Percentiles rank a stretch among this genome's conserved stretches.
These are phyloP conservation scores for Nicotiana otophora DNA, from an alignment of 257 asterid genomes.

Conservation along the genomic window DNA sequence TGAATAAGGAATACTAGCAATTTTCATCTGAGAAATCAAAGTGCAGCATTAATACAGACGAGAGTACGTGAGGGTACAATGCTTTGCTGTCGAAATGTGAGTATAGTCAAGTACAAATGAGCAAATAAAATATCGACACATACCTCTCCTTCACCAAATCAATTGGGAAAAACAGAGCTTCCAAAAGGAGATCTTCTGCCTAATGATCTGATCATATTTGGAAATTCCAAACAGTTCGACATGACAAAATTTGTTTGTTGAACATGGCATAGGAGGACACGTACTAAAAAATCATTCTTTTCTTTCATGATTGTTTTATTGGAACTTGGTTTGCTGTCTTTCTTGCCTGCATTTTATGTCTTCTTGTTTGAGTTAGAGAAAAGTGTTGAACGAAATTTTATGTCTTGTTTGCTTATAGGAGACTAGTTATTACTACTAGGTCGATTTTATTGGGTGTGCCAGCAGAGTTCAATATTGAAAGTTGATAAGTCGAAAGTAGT, in stretches of 20 bases:
- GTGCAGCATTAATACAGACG: neutral
- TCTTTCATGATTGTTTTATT: neutral
- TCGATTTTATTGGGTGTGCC: too few species aligned
- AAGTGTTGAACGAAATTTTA: neutral
- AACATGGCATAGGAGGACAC: neutral
- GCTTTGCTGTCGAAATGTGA: neutral
- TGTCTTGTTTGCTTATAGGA: too few species aligned
- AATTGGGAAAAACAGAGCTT: neutral
- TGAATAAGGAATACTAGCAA: neutral
- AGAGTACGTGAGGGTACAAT: neutral
- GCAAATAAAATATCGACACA: neutral
- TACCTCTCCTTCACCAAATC: neutral
- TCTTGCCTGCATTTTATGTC: neutral
- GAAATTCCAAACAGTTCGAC: constrained; percentile 1
- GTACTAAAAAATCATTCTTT: neutral
- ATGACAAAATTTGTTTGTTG: neutral
- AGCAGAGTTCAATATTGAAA: too few species aligned
- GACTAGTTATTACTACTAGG: neutral
- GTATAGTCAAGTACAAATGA: neutral
- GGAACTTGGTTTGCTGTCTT: neutral
- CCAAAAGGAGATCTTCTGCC: neutral
- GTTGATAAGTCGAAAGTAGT: too few species aligned
- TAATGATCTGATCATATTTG: neutral
- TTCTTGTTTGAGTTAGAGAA: neutral
- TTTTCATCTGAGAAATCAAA: neutral